A percentile compares a stretch with the other conserved stretches of the same genome.
phyloP scores from a whole-genome alignment of 805 yeast genomes.

The Suhomyces vadensis region DNA sequence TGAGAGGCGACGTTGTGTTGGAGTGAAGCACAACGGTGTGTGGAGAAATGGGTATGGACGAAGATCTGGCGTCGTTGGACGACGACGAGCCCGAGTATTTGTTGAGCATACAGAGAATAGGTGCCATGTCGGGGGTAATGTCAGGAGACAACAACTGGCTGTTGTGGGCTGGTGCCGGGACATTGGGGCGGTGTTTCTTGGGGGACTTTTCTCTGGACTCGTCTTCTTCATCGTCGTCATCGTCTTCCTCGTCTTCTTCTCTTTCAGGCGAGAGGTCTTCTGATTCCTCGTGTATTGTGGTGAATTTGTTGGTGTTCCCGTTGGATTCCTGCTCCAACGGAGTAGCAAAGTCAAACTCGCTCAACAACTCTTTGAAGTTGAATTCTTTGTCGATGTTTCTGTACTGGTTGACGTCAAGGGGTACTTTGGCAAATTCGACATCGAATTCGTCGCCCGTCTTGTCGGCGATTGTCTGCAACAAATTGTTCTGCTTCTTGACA shows the following conservation, averaged over 20 bases:
- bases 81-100: constrained; percentile 17
- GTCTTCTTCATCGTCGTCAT: not conserved
- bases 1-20: constrained; percentile 22
- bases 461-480: constrained; percentile 26
- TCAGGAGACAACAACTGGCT: constrained; percentile 34
- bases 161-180: not conserved
- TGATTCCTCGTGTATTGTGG: constrained; percentile 13
- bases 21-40: constrained; percentile 18
- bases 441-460: constrained; percentile 30
- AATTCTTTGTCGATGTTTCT: constrained; percentile 60
- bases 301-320: constrained; percentile 4
- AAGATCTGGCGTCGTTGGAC: constrained; percentile 11
- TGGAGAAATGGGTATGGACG: constrained; percentile 17
- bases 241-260: not conserved
- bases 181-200: constrained; percentile 4
- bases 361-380: constrained; percentile 42
- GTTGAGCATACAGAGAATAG: constrained; percentile 31
- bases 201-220: not conserved
- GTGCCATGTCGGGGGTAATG: constrained; percentile 40
- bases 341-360: constrained; percentile 1
- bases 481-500: constrained; percentile 50
- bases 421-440: constrained; percentile 52
- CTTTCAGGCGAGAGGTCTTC: not conserved
- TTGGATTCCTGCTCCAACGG: no score
- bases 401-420: constrained; percentile 58